These are phyloP conservation scores for Mycena alexandri DNA, from an alignment of 768 basidiomycete species.

Conservation along the genomic window DNA sequence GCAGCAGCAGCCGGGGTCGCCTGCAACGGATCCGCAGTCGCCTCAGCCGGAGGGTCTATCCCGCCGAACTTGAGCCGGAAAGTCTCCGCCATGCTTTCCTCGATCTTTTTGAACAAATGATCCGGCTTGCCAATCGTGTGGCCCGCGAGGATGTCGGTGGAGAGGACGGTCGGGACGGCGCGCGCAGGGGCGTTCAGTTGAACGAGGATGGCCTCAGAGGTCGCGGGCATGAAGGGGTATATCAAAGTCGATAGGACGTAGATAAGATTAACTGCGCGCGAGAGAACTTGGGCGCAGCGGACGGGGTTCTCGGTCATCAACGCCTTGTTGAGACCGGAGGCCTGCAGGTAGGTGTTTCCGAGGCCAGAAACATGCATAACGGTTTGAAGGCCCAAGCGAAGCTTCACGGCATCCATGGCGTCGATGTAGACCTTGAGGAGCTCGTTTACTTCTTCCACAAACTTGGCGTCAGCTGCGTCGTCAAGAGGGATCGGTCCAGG, in stretches of 20 bases:
- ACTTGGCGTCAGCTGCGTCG: conserved; percentile 76
- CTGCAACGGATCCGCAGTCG: conserved; percentile 56
- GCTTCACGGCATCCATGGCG: conserved; percentile 92
- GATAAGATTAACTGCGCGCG: conserved; percentile 92
- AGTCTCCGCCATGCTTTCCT: conserved; percentile 87
- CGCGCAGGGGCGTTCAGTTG: conserved; percentile 94
- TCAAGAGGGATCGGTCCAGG: conserved; percentile 79
- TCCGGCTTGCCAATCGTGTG: conserved; percentile 89
- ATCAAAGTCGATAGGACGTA: conserved; percentile 88
- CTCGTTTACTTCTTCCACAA: conserved; percentile 83
- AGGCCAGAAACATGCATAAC: conserved; percentile 91
- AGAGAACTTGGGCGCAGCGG: conserved; percentile 91
- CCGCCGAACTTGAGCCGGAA: conserved; percentile 90
- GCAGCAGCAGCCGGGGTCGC: conserved; percentile 39
- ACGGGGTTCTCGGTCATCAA: conserved; percentile 84
- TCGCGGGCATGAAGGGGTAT: conserved; percentile 97
- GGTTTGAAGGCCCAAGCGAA: conserved; percentile 87
- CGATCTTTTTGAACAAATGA: conserved; percentile 94
- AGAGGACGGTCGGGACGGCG: conserved; percentile 77
- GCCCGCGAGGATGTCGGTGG: conserved; percentile 87
- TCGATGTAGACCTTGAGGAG: conserved; percentile 85
- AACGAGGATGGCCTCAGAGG: conserved; percentile 79
- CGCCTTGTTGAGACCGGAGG: conserved; percentile 90
- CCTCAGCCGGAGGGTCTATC: conserved; percentile 52
- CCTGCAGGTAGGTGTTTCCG: conserved; percentile 96